A percentile compares a stretch with the other conserved stretches of the same genome.
Conservation (phyloP, 2,329 filamentous ascomycete species). For the Cercospora beticola region DNA sequence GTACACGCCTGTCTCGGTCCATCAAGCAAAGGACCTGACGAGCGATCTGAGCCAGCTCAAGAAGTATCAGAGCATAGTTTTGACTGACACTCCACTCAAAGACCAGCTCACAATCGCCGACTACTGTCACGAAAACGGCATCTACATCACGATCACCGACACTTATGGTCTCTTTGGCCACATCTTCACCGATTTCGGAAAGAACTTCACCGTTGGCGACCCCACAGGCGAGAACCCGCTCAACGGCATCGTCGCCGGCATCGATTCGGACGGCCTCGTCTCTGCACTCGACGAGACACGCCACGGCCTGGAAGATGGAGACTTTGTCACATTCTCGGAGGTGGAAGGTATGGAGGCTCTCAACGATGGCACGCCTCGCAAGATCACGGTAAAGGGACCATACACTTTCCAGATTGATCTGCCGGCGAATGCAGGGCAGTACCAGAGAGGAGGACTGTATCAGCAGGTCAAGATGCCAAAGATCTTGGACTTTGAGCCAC, state of each 20-base stretch:
- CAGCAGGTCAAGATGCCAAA: constrained; percentile 99
- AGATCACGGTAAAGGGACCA: constrained; percentile 88
- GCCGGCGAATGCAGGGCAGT: constrained; percentile 81
- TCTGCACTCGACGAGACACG: constrained; percentile 92
- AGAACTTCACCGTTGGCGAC: constrained; percentile 88
- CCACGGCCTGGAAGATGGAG: constrained; percentile 92
- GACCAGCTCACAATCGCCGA: constrained; percentile 83
- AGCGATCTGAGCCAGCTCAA: constrained; percentile 79
- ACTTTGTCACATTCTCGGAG: constrained; percentile 93
- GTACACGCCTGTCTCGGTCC: constrained; percentile 86
- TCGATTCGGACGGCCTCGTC: constrained; percentile 85
- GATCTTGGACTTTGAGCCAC: constrained; percentile 80
- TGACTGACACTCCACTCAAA: constrained; percentile 79
- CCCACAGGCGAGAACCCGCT: constrained; percentile 84
- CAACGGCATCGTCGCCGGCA: constrained; percentile 84
- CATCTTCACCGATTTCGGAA: constrained; percentile 96
- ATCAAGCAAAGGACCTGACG: constrained; percentile 63
- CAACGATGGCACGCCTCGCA: constrained; percentile 79
- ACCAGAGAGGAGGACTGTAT: constrained; percentile 84
- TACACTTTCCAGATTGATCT: constrained; percentile 98
- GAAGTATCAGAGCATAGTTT: constrained; percentile 86
- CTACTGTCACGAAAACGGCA: constrained; percentile 90
- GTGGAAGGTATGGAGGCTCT: constrained; percentile 86
- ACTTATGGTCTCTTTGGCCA: constrained; percentile 92
- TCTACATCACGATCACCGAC: constrained; percentile 83